A percentile compares a stretch with the other conserved stretches of the same genome.
Evolutionary conservation across 345 rosid genomes (phyloP).

Genomic region (Eucalyptus curtisii): DNA sequence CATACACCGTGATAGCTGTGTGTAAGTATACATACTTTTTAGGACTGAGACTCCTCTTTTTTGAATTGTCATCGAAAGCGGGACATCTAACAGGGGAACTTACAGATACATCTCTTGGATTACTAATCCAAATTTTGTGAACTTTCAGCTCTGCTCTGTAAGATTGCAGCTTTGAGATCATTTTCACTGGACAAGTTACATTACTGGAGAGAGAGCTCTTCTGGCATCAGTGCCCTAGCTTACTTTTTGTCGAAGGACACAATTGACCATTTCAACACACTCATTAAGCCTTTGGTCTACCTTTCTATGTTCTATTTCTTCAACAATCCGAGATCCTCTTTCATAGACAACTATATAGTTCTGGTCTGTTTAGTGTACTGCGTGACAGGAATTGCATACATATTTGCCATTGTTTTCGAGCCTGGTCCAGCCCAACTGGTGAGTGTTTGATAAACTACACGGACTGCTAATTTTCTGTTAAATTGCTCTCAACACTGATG

Average conservation of each 20-base stretch:
- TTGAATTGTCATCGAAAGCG: background rate
- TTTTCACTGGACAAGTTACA: constrained; percentile 85
- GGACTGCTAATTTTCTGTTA: background rate
- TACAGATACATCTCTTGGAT: background rate
- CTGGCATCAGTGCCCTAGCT: constrained; percentile 98
- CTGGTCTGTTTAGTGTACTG: constrained; percentile 82
- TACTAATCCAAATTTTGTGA: background rate
- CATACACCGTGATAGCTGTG: constrained; percentile 89
- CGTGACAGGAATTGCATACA: constrained; percentile 88
- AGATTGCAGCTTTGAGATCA: constrained; percentile 90
- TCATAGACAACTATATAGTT: constrained; percentile 67
- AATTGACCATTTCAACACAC: constrained; percentile 77
- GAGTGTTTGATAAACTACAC: constrained; percentile 11
- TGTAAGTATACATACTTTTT: constrained; percentile 42
- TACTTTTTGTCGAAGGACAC: constrained; percentile 89
- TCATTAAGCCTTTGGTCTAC: constrained; percentile 81
- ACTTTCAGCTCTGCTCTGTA: constrained; percentile 79
- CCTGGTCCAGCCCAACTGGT: constrained; percentile 97
- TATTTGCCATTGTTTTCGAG: constrained; percentile 61
- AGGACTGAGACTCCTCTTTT: background rate
- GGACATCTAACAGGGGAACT: background rate
- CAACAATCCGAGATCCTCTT: constrained; percentile 88
- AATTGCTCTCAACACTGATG: background rate
- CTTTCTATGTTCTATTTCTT: constrained; percentile 98
- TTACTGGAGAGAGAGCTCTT: constrained; percentile 90